Evolutionary conservation across 768 basidiomycete species (phyloP), one percentile per base, ranked within the genome.

Genomic region (Chiua virens): DNA sequence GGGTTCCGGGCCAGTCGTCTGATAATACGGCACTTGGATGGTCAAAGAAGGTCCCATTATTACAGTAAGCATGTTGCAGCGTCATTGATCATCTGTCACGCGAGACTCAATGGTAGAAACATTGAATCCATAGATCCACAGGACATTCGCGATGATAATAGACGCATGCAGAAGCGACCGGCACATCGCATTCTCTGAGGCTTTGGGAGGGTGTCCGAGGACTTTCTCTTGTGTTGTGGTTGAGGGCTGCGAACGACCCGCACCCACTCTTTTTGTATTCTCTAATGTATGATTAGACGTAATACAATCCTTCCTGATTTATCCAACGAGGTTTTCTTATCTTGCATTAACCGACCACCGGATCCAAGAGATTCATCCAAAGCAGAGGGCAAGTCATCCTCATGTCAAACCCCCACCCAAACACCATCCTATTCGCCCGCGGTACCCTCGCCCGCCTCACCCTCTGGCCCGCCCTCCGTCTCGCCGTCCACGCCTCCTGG

Each of bases 401-500:
- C 43, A 37, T 50, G 44, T 47, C 63, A 5, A 38, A 36, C 0
- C 76, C 80, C 5, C 68, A 80, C 18, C 68, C 76, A 1, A 62
- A 75, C 6, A 76, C 82, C 11, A 64, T 91, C 38, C 79, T 91
- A 50, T 95, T 97, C 60, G 94, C 95, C 13, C 84, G 92, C 21
- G 92, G 92, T 3, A 82, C 89, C 5, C 79, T 96, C 52, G 85
- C 93, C 22, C 80, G 93, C 47, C 79, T 98, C 43, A 77, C 79
- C 13, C 73, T 86, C 49, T 98, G 95, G 95, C 81, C 89, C 40
- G 90, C 86, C 3, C 80, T 98, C 23, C 85, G 87, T 37, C 74
- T 96, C 62, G 95, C 94, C 30, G 83, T 98, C 34, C 82, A 87
- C 55, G 82, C 93, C 60, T 71, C 75, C 56, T 96, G 93, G 93